These are phyloP conservation scores for Auriculariales sp. DNA, from an alignment of 768 basidiomycete genomes.

Conservation along the genomic window DNA sequence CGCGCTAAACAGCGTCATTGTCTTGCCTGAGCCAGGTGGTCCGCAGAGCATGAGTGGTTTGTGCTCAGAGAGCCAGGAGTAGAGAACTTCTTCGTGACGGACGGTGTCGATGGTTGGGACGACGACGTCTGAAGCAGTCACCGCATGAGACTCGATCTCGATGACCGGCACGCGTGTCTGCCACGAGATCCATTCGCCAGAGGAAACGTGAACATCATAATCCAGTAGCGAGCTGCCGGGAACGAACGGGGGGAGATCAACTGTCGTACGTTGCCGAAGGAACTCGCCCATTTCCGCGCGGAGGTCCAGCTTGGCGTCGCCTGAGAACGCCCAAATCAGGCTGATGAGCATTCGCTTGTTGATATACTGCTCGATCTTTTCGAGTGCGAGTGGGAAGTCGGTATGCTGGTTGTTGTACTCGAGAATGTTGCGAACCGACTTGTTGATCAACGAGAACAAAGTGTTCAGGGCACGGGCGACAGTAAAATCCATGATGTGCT, in stretches of 20 bases:
- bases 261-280: conserved; percentile 68
- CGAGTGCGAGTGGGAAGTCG: conserved; percentile 79
- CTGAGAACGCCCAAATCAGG: conserved; percentile 96
- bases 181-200: conserved; percentile 86
- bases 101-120: conserved; percentile 98
- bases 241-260: conserved; percentile 70
- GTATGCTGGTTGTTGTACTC: conserved; percentile 92
- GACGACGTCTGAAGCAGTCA: conserved; percentile 91
- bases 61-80: conserved; percentile 98
- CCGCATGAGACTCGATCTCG: conserved; percentile 92
- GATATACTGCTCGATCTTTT: conserved; percentile 83
- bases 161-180: conserved; percentile 83
- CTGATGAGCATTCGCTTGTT: conserved; percentile 79
- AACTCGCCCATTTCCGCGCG: conserved; percentile 84
- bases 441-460: conserved; percentile 93
- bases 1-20: conserved; percentile 98
- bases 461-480: conserved; percentile 82
- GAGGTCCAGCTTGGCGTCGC: conserved; percentile 83
- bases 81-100: conserved; percentile 94
- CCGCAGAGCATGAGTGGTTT: conserved; percentile 97
- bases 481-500: conserved; percentile 99
- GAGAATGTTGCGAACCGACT: conserved; percentile 81
- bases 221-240: conserved; percentile 82
- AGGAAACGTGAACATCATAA: conserved; percentile 79
- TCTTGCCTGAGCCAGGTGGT: conserved; percentile 99